Conservation (phyloP, 208 protist genomes). For the Leishmania major region DNA sequence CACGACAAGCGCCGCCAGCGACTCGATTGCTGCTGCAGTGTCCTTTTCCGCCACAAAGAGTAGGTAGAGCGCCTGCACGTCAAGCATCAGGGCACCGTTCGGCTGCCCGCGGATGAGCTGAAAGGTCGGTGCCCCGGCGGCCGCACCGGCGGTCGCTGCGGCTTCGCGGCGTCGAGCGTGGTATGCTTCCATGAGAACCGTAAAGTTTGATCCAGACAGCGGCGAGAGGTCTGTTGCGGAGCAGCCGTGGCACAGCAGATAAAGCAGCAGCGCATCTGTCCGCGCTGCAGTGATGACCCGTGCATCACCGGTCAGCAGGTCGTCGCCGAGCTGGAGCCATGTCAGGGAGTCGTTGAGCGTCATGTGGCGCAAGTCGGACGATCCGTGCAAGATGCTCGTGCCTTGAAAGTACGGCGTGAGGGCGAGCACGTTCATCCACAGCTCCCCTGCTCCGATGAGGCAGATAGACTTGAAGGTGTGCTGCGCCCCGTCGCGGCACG, state of each 20-base stretch:
- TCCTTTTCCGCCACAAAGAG: conserved; percentile 16
- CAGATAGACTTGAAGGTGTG: conserved; percentile 65
- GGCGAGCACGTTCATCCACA: conserved; percentile 72
- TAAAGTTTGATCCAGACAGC: conserved; percentile 38
- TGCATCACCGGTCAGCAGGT: conserved; percentile 47
- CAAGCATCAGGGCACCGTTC: conserved; percentile 8
- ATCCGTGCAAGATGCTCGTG: conserved; percentile 56
- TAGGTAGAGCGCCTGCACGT: conserved; percentile 22
- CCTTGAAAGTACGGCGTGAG: conserved; percentile 78
- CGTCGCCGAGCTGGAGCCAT: conserved; percentile 70
- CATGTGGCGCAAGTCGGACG: conserved; percentile 60
- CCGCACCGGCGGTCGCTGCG: neutral
- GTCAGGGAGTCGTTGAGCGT: conserved; percentile 57
- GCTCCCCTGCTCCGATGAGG: conserved; percentile 66
- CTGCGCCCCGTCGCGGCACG: conserved; percentile 59
- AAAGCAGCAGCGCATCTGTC: conserved; percentile 77
- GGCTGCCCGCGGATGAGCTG: conserved; percentile 16
- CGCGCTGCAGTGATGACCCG: conserved; percentile 50
- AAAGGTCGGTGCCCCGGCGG: neutral
- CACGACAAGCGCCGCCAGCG: neutral
- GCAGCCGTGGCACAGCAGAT: conserved; percentile 64
- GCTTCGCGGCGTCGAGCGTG: conserved; percentile 6
- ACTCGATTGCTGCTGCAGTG: neutral
- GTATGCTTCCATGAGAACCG: conserved; percentile 61
- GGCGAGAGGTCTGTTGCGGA: conserved; percentile 52